Evolutionary conservation across 1,284 basidiomycete genomes (phyloP).

Genomic region (Irpex sp.): DNA sequence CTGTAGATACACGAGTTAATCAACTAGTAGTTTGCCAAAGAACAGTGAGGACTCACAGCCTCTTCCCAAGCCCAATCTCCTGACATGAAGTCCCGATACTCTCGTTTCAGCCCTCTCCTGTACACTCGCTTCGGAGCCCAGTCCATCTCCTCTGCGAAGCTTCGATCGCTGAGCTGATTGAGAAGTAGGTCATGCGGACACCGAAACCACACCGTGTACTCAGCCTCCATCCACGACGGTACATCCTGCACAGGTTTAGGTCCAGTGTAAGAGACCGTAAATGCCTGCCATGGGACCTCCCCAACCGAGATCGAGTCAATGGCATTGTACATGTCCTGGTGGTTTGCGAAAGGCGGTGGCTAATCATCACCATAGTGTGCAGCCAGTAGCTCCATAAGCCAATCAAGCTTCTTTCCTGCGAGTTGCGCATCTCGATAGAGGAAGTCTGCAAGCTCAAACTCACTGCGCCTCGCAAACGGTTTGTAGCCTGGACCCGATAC

Average conservation of each 20-base stretch:
- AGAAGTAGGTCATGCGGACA: not conserved
- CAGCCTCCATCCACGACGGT: constrained; percentile 14
- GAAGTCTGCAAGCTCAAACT: constrained; percentile 9
- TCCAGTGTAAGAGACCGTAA: constrained; percentile 8
- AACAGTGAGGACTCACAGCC: not conserved
- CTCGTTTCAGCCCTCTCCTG: not conserved
- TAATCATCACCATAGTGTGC: not conserved
- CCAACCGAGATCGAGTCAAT: constrained; percentile 14
- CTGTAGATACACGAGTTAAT: not conserved
- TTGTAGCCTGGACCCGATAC: not conserved
- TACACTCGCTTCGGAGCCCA: not conserved
- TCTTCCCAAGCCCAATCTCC: not conserved
- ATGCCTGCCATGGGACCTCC: constrained; percentile 9
- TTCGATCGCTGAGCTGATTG: not conserved
- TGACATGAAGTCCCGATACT: not conserved
- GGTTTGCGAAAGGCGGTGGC: not conserved
- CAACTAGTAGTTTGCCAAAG: too few species aligned
- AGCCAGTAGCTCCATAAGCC: constrained; percentile 8
- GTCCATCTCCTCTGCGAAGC: not conserved
- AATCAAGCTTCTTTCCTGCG: constrained; percentile 5
- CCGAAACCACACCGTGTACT: constrained; percentile 12
- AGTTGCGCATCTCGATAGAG: constrained; percentile 8
- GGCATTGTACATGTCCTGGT: not conserved
- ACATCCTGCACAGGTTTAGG: not conserved
- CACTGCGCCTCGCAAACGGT: not conserved